These are phyloP conservation scores for Echeveria elegans DNA, from an alignment of 164 flowering plant genomes.

Conservation along the genomic window DNA sequence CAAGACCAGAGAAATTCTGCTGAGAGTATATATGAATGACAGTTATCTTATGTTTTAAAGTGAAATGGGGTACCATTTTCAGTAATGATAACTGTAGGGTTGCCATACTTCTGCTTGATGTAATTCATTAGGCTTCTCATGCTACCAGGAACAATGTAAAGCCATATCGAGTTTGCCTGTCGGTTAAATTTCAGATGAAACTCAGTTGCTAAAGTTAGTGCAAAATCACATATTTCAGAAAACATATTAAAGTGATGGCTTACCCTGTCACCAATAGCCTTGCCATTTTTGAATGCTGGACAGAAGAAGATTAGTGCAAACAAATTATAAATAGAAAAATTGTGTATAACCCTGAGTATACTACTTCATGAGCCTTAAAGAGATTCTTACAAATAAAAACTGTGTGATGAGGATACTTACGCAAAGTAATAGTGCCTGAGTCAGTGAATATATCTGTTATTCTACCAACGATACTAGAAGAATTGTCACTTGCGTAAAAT, in stretches of 20 bases:
- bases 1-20: neutral
- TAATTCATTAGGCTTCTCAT: conserved; percentile 82
- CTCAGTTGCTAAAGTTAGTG: neutral
- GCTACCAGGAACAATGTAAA: conserved; percentile 79
- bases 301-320: neutral
- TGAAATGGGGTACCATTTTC: conserved; percentile 56
- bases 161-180: conserved; percentile 76
- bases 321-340: neutral
- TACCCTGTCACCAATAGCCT: neutral
- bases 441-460: neutral
- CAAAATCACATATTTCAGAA: neutral
- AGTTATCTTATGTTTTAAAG: neutral
- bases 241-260: neutral
- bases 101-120: conserved; percentile 73
- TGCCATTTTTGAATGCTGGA: neutral
- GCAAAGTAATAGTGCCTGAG: neutral
- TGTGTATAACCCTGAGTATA: neutral
- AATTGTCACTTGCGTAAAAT: neutral
- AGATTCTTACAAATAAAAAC: neutral
- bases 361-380: neutral
- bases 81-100: conserved; percentile 69
- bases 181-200: neutral
- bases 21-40: neutral
- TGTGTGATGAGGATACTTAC: neutral
- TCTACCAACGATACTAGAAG: neutral